A percentile compares a stretch with the other conserved stretches of the same genome.
Evolutionary conservation across 768 basidiomycete species (phyloP).

Genomic region (Leccinum aurantiacum): DNA sequence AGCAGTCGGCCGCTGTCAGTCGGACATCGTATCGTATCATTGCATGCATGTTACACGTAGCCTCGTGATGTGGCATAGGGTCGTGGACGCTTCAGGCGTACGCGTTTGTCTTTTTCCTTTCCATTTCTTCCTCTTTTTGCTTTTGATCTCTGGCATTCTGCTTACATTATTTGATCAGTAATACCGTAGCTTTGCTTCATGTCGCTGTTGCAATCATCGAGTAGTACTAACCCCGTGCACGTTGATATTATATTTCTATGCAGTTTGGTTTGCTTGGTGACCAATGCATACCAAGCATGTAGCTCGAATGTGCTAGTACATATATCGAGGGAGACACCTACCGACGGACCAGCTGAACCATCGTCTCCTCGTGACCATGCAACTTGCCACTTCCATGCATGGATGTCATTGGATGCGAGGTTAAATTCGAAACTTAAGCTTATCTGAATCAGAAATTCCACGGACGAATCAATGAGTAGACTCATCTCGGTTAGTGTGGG

Average conservation of each 20-base stretch:
- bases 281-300: neutral
- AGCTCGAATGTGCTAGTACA: neutral
- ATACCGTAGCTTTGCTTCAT: slow-evolving; percentile 32
- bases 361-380: neutral
- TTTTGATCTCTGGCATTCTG: neutral
- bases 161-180: slow-evolving; percentile 34
- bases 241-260: slow-evolving; percentile 10
- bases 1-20: neutral
- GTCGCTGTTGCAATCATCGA: slow-evolving; percentile 27
- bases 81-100: slow-evolving; percentile 9
- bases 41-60: neutral
- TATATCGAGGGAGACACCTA: neutral
- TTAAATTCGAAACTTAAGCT: neutral
- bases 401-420: neutral
- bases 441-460: neutral
- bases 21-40: slow-evolving; percentile 1
- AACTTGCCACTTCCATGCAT: neutral
- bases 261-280: neutral
- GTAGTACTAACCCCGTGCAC: slow-evolving; percentile 13
- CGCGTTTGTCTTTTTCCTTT: slow-evolving; percentile 5
- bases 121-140: slow-evolving; percentile 2
- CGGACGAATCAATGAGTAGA: neutral
- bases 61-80: slow-evolving; percentile 10
- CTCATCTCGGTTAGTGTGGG: neutral
- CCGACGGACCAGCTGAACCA: neutral